These are phyloP conservation scores for Rhodotorula glutinis DNA, from an alignment of 1,284 basidiomycete genomes.

Conservation along the genomic window DNA sequence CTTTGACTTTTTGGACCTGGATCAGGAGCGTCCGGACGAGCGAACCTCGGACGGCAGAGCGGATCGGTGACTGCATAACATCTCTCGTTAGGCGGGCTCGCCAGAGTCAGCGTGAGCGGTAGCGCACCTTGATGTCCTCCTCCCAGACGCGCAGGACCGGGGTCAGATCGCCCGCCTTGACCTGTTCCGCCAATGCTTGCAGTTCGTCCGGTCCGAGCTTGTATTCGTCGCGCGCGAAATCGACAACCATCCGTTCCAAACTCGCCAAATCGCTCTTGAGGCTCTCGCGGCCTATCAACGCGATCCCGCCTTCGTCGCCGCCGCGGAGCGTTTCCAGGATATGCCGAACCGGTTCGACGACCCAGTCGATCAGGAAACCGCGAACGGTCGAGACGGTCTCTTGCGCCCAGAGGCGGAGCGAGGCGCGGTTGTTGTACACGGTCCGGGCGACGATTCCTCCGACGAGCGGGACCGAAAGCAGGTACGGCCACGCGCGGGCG, in stretches of 20 bases:
- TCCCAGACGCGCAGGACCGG: slow-evolving; percentile 86
- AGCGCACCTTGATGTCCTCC: slow-evolving; percentile 70
- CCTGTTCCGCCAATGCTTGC: slow-evolving; percentile 61
- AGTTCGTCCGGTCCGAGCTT: slow-evolving; percentile 63
- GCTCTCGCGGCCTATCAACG: slow-evolving; percentile 69
- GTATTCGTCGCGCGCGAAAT: slow-evolving; percentile 76
- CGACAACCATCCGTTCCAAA: slow-evolving; percentile 86
- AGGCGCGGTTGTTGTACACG: slow-evolving; percentile 36
- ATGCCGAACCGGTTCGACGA: slow-evolving; percentile 78
- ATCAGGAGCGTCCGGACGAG: slow-evolving; percentile 83
- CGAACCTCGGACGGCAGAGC: slow-evolving; percentile 74
- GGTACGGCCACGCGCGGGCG: slow-evolving; percentile 41
- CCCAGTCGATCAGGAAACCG: slow-evolving; percentile 79
- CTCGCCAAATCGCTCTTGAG: slow-evolving; percentile 79
- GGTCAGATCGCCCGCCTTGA: slow-evolving; percentile 80
- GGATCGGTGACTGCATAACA: slow-evolving; percentile 62
- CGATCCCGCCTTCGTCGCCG: slow-evolving; percentile 60
- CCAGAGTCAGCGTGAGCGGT: neutral
- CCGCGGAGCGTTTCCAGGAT: slow-evolving; percentile 78
- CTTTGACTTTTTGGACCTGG: slow-evolving; percentile 96
- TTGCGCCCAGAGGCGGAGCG: slow-evolving; percentile 55
- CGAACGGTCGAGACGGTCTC: slow-evolving; percentile 67
- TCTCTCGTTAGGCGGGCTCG: no score
- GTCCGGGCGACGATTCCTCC: slow-evolving; percentile 11
- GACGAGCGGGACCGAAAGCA: slow-evolving; percentile 36